Conservation (phyloP, 1,284 basidiomycete genomes). For the Naganishia liquefaciens region DNA sequence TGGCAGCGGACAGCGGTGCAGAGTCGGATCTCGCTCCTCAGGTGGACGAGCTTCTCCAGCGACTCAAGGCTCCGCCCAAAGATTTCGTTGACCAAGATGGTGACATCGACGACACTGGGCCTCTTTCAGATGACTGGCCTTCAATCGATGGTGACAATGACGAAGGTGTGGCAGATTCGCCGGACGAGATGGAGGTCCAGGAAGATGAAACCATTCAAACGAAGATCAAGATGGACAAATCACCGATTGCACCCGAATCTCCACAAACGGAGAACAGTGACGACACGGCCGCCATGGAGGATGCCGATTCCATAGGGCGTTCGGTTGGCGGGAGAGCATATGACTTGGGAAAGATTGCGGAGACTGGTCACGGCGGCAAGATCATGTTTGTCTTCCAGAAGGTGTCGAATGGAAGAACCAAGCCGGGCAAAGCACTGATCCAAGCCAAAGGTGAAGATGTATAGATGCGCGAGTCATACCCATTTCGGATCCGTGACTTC, state of each 20-base stretch:
- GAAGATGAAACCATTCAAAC: background rate
- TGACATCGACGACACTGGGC: background rate
- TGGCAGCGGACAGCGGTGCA: background rate
- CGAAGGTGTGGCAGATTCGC: conserved; percentile 24
- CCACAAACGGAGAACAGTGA: background rate
- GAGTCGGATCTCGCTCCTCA: conserved; percentile 22
- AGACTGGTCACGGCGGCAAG: conserved; percentile 41
- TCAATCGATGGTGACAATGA: conserved; percentile 8
- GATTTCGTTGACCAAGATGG: background rate
- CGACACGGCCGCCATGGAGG: no score
- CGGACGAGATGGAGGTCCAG: conserved; percentile 15
- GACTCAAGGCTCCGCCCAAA: conserved; percentile 1
- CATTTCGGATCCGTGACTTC: no score
- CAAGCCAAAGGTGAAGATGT: no score
- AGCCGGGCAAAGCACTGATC: no score
- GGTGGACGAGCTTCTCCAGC: conserved; percentile 14
- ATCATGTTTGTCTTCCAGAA: conserved; percentile 53
- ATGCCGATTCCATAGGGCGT: no score
- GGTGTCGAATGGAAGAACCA: conserved; percentile 34
- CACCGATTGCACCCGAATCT: background rate
- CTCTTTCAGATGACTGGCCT: conserved; percentile 19
- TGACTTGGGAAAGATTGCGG: conserved; percentile 42
- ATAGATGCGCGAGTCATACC: no score
- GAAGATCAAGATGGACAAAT: no score
- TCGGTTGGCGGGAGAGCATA: conserved; percentile 36